Evolutionary conservation across 148 eudicot genomes (phyloP).

Genomic region (Amaranthus cruentus): DNA sequence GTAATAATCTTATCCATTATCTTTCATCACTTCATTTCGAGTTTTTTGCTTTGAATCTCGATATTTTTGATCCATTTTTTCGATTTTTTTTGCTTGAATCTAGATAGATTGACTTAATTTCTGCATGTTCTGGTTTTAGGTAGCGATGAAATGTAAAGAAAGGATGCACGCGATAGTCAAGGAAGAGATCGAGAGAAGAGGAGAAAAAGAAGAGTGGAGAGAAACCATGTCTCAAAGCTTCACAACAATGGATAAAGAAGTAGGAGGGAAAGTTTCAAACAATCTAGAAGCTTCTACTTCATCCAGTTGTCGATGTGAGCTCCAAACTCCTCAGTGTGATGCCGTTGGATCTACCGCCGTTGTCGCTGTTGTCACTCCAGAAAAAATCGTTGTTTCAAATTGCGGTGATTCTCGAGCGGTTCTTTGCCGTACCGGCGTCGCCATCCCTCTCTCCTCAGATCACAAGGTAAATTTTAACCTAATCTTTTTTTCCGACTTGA

Average conservation of each 20-base stretch:
- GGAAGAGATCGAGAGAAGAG: slow-evolving; percentile 39
- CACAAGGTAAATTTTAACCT: slow-evolving; percentile 45
- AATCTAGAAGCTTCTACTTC: neutral
- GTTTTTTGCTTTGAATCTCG: no score
- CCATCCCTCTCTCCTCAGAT: slow-evolving; percentile 62
- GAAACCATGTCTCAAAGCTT: slow-evolving; percentile 42
- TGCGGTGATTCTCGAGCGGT: slow-evolving; percentile 88
- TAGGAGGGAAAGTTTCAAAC: slow-evolving; percentile 16
- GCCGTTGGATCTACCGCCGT: slow-evolving; percentile 93
- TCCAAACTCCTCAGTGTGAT: slow-evolving; percentile 51
- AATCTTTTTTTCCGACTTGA: no score
- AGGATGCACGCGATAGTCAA: slow-evolving; percentile 50
- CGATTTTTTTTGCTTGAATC: neutral
- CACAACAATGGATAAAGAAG: slow-evolving; percentile 50
- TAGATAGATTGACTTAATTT: no score
- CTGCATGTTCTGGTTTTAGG: slow-evolving; percentile 29
- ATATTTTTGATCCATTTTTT: neutral
- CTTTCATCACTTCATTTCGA: no score
- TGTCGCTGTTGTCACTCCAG: slow-evolving; percentile 54
- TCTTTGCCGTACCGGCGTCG: slow-evolving; percentile 53
- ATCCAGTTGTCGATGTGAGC: slow-evolving; percentile 48
- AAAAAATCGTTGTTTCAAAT: slow-evolving; percentile 63
- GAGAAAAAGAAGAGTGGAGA: slow-evolving; percentile 32
- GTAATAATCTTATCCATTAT: slow-evolving; percentile 17
- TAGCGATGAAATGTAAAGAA: slow-evolving; percentile 59